Conservation (phyloP, 192 early-diverging fungal genomes). For the Coemansia sp. region DNA sequence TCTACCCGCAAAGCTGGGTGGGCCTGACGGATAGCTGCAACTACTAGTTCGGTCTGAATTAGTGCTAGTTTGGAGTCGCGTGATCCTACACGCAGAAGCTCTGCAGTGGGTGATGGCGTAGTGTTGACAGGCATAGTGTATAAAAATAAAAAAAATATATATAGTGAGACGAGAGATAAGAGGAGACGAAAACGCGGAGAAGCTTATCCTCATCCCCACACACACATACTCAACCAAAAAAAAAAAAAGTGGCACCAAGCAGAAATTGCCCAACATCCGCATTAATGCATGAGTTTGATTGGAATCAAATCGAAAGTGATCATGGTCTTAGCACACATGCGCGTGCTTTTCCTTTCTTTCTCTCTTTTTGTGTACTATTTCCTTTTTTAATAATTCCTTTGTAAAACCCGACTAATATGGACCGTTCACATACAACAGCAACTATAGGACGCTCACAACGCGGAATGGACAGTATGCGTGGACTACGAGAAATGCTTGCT, state of each 20-base stretch:
- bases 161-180: not conserved
- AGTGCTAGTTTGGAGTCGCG: slow-evolving; percentile 91
- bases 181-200: not conserved
- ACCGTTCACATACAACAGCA: slow-evolving; percentile 34
- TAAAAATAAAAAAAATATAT: not conserved
- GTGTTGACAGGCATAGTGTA: not conserved
- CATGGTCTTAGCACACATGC: not conserved
- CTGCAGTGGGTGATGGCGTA: not conserved
- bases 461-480: slow-evolving; percentile 38
- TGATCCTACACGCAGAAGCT: slow-evolving; percentile 65
- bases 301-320: not conserved
- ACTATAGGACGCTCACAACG: slow-evolving; percentile 55
- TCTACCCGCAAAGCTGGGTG: slow-evolving; percentile 58
- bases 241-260: not conserved
- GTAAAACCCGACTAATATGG: slow-evolving; percentile 21
- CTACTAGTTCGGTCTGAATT: slow-evolving; percentile 80
- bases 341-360: not conserved
- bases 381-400: not conserved
- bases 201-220: not conserved
- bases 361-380: not conserved
- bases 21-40: slow-evolving; percentile 55
- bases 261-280: not conserved
- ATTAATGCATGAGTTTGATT: not conserved
- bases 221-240: not conserved
- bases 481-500: slow-evolving; percentile 29